Percentiles rank a stretch among this genome's conserved stretches.
Evolutionary conservation across 805 yeast species (phyloP).

Genomic region (Sugiyamaella valdiviana): DNA sequence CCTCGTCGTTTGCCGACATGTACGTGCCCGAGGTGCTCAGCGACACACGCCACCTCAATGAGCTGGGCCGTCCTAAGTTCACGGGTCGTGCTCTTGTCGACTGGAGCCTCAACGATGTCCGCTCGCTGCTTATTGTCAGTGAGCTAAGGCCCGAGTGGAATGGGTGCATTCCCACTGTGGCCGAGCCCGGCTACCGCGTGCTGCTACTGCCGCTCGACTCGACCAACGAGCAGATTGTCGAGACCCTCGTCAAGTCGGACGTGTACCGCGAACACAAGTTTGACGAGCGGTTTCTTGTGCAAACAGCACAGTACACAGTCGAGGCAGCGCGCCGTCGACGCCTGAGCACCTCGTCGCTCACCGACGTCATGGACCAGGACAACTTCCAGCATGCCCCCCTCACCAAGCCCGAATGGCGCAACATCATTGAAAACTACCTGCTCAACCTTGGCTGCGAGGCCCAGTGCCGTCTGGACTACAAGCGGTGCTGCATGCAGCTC

Average conservation of each 20-base stretch:
- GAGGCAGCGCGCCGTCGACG: conserved; percentile 38
- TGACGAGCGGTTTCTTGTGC: conserved; percentile 46
- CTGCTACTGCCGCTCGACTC: conserved; percentile 48
- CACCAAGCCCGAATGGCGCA: conserved; percentile 63
- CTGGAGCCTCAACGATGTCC: conserved; percentile 65
- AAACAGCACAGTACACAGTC: conserved; percentile 59
- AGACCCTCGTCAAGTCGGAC: conserved; percentile 50
- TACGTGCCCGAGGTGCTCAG: conserved; percentile 50
- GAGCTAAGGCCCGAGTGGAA: conserved; percentile 51
- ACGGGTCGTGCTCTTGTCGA: conserved; percentile 57
- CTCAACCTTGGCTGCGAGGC: conserved; percentile 27
- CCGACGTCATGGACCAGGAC: neutral
- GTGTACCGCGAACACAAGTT: conserved; percentile 60
- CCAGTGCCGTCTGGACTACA: conserved; percentile 63
- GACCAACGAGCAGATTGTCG: conserved; percentile 42
- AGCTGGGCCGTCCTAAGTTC: conserved; percentile 45
- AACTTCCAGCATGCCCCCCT: conserved; percentile 18
- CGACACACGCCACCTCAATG: conserved; percentile 37
- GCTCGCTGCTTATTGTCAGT: conserved; percentile 55
- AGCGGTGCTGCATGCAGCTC: conserved; percentile 36
- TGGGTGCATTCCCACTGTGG: conserved; percentile 39
- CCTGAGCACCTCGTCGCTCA: neutral
- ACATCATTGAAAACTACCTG: conserved; percentile 60
- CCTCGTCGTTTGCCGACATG: conserved; percentile 41
- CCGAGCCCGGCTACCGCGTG: conserved; percentile 38